Base-by-base conservation (phyloP, 371 early-diverging fungal genomes). In the Mucor mucedo region DNA sequence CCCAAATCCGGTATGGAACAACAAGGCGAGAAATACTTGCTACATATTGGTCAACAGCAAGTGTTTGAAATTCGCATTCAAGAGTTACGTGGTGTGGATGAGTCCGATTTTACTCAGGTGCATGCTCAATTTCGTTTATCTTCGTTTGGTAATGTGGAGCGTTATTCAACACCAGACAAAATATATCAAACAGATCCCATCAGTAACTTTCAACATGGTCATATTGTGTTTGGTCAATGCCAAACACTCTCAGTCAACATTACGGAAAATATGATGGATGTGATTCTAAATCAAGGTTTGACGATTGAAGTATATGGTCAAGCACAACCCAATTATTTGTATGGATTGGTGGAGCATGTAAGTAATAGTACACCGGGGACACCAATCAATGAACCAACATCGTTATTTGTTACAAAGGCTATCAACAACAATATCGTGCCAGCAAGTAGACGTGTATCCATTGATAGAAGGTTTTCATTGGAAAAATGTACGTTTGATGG, bases 91-190 rank as follows among this genome's bases (percentile, higher is more conserved):
- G 93, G 92, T 1, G 69, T 93, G 4, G 62, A 62, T 21, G 93
- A 92, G 66, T 49, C 57, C 8, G 80, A 85, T 32, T 87, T 81
- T 66, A 89, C 90, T 4, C 85, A 89, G 58, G 84, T 93, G 7
- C 95, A 95, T 63, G 88, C 87, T 21, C 93, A 92, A 48, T 87
- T 92, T 68, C 81, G 88, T 52, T 62, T 87, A 0, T 84, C 84
- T 2, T 82, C 81, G 1, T 87, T 90, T 74, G 85, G 84, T 9
- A 75, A 70, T 16, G 73, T 77, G 1, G 67, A 68, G 35, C 65
- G 69, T 11, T 58, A 74, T 39, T 72, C 85, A 7, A 29, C 63
- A 1, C 70, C 62, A 0, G 89, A 90, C 53, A 79, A 83, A n/a
- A 66, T 89, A 5, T 91, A 76, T 64, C 76, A 88, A 0, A 89